Evolutionary conservation across 129 eudicot species (phyloP), one percentile per base, ranked within the genome.

Genomic region (Erigeron canadensis): DNA sequence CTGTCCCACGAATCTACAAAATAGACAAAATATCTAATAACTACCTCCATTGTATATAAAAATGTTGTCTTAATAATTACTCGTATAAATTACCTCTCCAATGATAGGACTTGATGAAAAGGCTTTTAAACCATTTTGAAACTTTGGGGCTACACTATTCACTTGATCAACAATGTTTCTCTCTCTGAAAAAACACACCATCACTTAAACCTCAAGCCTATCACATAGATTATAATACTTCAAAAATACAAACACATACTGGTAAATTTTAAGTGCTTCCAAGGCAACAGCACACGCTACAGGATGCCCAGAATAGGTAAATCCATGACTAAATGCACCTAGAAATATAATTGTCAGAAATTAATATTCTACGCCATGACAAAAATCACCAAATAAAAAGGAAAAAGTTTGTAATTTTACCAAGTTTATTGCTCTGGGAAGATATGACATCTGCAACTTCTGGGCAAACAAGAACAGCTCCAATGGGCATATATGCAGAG

Each of bases 251-350:
- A 50, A 21, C 64, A 57, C 55, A 7, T 44, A 92, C 98, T 87
- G 81, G 83, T 92, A 92, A 56, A 92, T 85, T 66, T 85, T 89
- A 75, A 92, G 86, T 19, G 98, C 70, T 84, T 92, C 96, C 70
- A 92, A 77, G 43, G 98, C 98, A 60, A 92, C 98, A 65, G 98
- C 98, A 70, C 98, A 92, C 12, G 98, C 44, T 19, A 92, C 98
- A 10, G 98, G 98, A 67, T 92, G 98, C 64, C 98, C 98, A 42
- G 98, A 89, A 81, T 87, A 89, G 39, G 98, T 89, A 71, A 92
- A 92, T 85, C 98, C 98, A 80, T 92, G 98, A 71, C 86, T 67
- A 74, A 92, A 81, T 39, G 79, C 50, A 73, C 96, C 98, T 92
- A 74, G 34, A 53, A 37, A 47, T 65, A 65, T 6, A 63, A 28